Evolutionary conservation across 805 yeast genomes (phyloP), one percentile per base, ranked within the genome.

Genomic region (Sugiyamaella mastotermitis): DNA sequence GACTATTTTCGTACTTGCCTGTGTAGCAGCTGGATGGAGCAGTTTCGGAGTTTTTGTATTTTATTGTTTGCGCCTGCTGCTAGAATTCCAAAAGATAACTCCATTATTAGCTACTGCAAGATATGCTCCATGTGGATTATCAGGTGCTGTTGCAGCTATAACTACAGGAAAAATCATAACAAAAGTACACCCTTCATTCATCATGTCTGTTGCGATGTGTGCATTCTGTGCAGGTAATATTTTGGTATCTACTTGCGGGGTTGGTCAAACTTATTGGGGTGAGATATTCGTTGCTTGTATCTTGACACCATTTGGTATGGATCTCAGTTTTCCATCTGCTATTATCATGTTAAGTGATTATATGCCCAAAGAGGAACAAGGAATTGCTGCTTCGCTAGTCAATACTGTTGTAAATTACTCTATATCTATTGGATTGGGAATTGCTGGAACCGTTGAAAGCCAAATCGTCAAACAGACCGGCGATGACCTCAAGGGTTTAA

Each of bases 361-460:
- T 33, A 61, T 82, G 26, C 87, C 88, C 0, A 56, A 65, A 33
- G 64, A 70, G 41, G 75, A 78, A 47, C 90, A 83, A 58, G 92
- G 90, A 6, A 74, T 80, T 70, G 88, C 87, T 0, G 87, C 86
- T 0, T 78, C 86, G 0, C 61, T 83, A 35, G 78, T 81, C 3
- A 69, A 78, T 15, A 81, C 90, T 0, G 74, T 78, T 48, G 75
- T 78, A 9, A 83, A 79, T 55, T 83, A 83, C 54, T 76, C 87
- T 0, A 79, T 74, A 53, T 76, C 87, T 0, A 55, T 82, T n/a
- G 75, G 79, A 25, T 61, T 83, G 22, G 90, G 87, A 8, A 62
- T 82, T 30, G 81, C 83, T 3, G 77, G 78, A 13, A 74, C 81
- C 2, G 81, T 78, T 3, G 82, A 80, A 47, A n/a, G n/a, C n/a